These are phyloP conservation scores for Candida sp. DNA, from an alignment of 1,139 yeast species.

Conservation along the genomic window DNA sequence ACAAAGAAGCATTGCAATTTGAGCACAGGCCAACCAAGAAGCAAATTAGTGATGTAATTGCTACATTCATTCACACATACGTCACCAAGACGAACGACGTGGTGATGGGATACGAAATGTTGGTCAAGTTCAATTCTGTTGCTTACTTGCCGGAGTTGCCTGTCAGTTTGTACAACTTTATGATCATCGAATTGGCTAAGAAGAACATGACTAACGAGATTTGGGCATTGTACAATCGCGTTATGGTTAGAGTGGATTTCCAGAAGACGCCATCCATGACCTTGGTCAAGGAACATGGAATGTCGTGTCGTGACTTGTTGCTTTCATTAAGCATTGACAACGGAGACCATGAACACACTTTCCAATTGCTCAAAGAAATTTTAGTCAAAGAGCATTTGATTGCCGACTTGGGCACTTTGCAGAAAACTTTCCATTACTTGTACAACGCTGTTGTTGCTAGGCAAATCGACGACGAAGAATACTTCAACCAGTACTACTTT, in stretches of 20 bases:
- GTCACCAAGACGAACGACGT: slow-evolving; percentile 21
- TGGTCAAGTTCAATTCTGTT: slow-evolving; percentile 33
- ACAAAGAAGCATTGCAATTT: slow-evolving; percentile 21
- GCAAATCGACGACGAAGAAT: slow-evolving; percentile 16
- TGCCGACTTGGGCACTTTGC: slow-evolving; percentile 31
- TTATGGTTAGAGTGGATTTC: slow-evolving; percentile 44
- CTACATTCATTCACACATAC: slow-evolving; percentile 34
- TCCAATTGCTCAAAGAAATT: slow-evolving; percentile 43
- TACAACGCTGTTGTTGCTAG: slow-evolving; percentile 31
- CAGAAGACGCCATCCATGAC: slow-evolving; percentile 18
- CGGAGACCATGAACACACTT: slow-evolving; percentile 41
- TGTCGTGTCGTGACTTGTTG: slow-evolving; percentile 33
- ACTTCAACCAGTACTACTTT: slow-evolving; percentile 32
- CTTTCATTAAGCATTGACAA: slow-evolving; percentile 36
- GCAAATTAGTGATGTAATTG: slow-evolving; percentile 33
- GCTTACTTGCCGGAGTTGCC: slow-evolving; percentile 44
- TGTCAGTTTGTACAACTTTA: slow-evolving; percentile 31
- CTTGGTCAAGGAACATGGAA: slow-evolving; percentile 15
- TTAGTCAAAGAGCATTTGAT: slow-evolving; percentile 37
- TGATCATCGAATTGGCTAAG: slow-evolving; percentile 30
- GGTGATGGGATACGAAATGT: slow-evolving; percentile 28
- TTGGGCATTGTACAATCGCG: slow-evolving; percentile 40
- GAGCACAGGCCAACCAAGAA: slow-evolving; percentile 22
- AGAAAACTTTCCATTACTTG: slow-evolving; percentile 36
- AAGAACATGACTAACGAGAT: slow-evolving; percentile 20